Conservation (phyloP, 257 asterid genomes). For the Solanum virginianum region DNA sequence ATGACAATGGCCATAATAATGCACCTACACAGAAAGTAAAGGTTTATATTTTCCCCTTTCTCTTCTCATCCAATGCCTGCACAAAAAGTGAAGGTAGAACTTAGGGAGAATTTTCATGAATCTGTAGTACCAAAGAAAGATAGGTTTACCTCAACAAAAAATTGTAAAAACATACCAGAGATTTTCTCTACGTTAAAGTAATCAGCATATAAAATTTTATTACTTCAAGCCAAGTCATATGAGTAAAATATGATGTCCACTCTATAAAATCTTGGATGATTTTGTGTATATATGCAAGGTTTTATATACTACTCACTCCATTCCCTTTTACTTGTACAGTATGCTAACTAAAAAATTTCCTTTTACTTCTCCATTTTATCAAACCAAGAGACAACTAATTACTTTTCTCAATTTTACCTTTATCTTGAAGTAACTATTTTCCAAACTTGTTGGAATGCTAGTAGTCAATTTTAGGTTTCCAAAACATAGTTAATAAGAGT, state of each 20-base stretch:
- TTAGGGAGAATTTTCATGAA: neutral
- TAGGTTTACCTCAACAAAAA: neutral
- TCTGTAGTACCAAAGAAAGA: neutral
- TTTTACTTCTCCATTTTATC: neutral
- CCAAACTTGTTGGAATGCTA: neutral
- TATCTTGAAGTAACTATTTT: neutral
- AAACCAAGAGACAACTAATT: neutral
- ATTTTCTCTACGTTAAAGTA: neutral
- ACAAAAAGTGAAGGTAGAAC: neutral
- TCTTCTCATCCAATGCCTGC: slow-evolving; percentile 83
- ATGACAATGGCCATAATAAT: slow-evolving; percentile 37
- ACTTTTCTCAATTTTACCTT: neutral
- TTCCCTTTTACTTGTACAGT: neutral
- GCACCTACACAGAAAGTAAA: slow-evolving; percentile 13
- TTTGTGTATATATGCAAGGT: neutral
- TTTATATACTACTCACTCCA: neutral
- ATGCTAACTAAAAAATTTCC: neutral
- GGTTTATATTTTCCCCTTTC: slow-evolving; percentile 57
- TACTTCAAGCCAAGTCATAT: neutral
- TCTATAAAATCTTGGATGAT: neutral
- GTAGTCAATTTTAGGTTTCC: neutral
- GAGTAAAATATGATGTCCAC: neutral
- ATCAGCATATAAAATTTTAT: neutral
- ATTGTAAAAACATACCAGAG: neutral
- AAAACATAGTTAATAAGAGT: neutral